Percentiles rank a stretch among this genome's conserved stretches.
Evolutionary conservation across 225 moss, liverwort and hornwort species (phyloP).

Genomic region (Thuidium tamariscinum): DNA sequence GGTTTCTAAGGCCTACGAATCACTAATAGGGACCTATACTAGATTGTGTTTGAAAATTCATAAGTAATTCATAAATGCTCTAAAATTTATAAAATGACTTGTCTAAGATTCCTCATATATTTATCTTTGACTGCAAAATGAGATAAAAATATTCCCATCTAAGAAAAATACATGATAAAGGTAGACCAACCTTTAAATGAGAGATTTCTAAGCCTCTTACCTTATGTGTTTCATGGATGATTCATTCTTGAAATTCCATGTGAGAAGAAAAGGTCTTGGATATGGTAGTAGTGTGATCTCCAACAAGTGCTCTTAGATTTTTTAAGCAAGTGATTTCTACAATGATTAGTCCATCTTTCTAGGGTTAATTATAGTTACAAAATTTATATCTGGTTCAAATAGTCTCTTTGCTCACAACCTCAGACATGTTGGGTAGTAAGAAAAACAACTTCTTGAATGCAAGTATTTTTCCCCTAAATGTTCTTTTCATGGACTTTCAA

Average conservation of each 20-base stretch:
- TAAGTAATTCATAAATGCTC: too few relatives aligned
- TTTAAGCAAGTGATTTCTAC: neutral
- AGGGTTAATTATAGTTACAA: neutral
- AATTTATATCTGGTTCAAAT: neutral
- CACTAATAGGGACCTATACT: too few relatives aligned
- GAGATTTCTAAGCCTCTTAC: too few relatives aligned
- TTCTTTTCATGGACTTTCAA: neutral
- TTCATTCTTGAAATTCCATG: neutral
- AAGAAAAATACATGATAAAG: too few relatives aligned
- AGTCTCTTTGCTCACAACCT: neutral
- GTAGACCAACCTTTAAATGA: too few relatives aligned
- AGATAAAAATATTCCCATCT: too few relatives aligned
- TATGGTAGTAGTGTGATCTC: neutral
- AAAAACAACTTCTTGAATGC: neutral
- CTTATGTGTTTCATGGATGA: too few relatives aligned
- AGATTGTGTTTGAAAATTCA: too few relatives aligned
- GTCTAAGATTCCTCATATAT: too few relatives aligned
- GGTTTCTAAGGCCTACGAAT: too few relatives aligned
- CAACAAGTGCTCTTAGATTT: neutral
- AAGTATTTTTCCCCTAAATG: neutral
- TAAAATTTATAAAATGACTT: too few relatives aligned
- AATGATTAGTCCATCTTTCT: accelerated
- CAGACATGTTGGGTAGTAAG: accelerated
- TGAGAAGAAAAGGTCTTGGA: neutral
- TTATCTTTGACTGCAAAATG: too few relatives aligned